Conservation (phyloP, 2,329 filamentous ascomycete species). For the Fonsecaea nubica region DNA sequence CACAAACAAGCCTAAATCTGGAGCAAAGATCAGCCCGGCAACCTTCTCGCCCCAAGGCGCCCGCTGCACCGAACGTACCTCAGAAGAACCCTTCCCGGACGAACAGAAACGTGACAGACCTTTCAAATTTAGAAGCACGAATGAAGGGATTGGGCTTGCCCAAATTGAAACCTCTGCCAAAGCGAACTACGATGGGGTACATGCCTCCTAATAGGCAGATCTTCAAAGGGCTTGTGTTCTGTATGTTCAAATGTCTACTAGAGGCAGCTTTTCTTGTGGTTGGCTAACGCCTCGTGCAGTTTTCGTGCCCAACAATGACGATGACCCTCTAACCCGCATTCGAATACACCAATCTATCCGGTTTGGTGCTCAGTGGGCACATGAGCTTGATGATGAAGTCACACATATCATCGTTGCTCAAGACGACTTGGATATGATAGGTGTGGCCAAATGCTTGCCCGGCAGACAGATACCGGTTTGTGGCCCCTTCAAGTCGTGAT, state of each 20-base stretch:
- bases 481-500: slow-evolving; percentile 17
- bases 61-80: background rate
- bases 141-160: slow-evolving; percentile 46
- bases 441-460: slow-evolving; percentile 25
- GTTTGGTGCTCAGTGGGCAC: slow-evolving; percentile 76
- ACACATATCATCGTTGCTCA: slow-evolving; percentile 70
- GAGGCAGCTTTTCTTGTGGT: background rate
- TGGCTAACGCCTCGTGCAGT: slow-evolving; percentile 46
- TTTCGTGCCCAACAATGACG: slow-evolving; percentile 82
- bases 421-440: slow-evolving; percentile 49
- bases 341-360: slow-evolving; percentile 78
- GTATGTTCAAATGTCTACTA: slow-evolving; percentile 42
- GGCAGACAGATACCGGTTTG: slow-evolving; percentile 50
- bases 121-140: slow-evolving; percentile 45
- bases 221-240: slow-evolving; percentile 68
- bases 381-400: slow-evolving; percentile 53
- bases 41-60: background rate
- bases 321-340: slow-evolving; percentile 68
- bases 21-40: background rate
- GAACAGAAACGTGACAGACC: slow-evolving; percentile 23
- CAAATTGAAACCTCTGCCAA: slow-evolving; percentile 18
- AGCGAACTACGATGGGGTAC: slow-evolving; percentile 37
- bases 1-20: background rate
- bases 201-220: slow-evolving; percentile 63
- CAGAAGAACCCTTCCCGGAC: background rate